Base-by-base conservation (phyloP, 192 early-diverging fungal species). In the Thoreauomyces humboldtii region DNA sequence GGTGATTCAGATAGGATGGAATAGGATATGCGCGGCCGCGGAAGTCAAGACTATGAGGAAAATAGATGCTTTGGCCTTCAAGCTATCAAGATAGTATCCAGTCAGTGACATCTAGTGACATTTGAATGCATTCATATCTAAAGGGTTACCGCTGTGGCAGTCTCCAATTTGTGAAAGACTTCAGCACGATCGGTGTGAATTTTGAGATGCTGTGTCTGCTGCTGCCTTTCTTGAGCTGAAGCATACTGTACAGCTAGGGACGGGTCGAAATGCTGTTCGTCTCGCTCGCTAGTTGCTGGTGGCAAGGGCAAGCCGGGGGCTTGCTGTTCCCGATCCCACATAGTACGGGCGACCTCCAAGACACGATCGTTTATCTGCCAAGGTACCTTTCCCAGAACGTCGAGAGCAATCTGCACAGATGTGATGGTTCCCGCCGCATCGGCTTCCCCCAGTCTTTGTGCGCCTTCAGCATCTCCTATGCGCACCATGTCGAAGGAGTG, bases 11-110 rank as follows among this genome's bases (percentile, higher is more conserved):
- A 59, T 91, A 87, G 4, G 91, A 87, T 28, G 96, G 96, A 29
- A 98, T 95, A 43, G 96, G 93, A 63, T 98, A 98, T 4, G 96
- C 94, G 57, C 96, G 90, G 25, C 96, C 96, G 47, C 96, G 87
- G 82, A 98, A 98, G 73, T 98, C 96, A 61, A 96, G 69, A 68
- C 93, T 95, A 74, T 98, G 96, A 17, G 96, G 96, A 74, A 96
- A 98, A 75, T 89, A 98, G 81, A 98, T 91, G 1, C 83, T 83
- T 45, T 92, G 80, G 60, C 90, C 86, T 25, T 93, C 64, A 64
- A 94, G 95, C 88, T 92, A 25, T n/a, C 34, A 46, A n/a, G n/a
- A n/a, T n/a, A n/a, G 7, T 17, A 24, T 2, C 15, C n/a, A 46
- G 55, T 33, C 37, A 59, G 21, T 14, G 38, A 27, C 7, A 0